Evolutionary conservation across 164 flowering plant species (phyloP).

Genomic region (Liriodendron chinense): DNA sequence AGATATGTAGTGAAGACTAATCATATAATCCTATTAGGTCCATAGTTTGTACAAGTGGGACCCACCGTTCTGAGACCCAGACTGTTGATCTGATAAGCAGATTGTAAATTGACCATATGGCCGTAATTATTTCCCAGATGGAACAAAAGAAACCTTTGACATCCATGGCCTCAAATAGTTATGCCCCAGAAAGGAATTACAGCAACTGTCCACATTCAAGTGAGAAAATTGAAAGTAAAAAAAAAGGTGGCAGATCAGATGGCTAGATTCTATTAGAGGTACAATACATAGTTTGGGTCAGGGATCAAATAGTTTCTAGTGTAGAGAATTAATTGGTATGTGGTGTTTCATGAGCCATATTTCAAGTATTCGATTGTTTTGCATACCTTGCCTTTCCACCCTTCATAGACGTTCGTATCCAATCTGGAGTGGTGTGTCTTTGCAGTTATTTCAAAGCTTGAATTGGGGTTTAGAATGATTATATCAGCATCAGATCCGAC

Average conservation of each 20-base stretch:
- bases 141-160: neutral
- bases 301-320: neutral
- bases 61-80: neutral
- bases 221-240: neutral
- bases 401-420: slow-evolving; percentile 92
- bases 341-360: neutral
- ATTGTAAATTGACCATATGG: neutral
- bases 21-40: no score
- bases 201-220: neutral
- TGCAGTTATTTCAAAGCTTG: slow-evolving; percentile 69
- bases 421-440: slow-evolving; percentile 71
- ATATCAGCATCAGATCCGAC: slow-evolving; percentile 97
- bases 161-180: neutral
- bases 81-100: no score
- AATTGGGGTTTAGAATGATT: slow-evolving; percentile 80
- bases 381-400: slow-evolving; percentile 74
- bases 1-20: neutral
- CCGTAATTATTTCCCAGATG: neutral
- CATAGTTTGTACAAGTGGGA: neutral
- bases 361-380: neutral
- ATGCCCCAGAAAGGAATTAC: neutral
- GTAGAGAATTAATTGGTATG: neutral
- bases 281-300: neutral
- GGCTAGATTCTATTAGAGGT: neutral
- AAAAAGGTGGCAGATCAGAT: neutral